Percentiles rank a stretch among this genome's conserved stretches.
These are phyloP conservation scores for Cordyceps cateniannulata DNA, from an alignment of 2,329 filamentous ascomycete genomes.

Conservation along the genomic window DNA sequence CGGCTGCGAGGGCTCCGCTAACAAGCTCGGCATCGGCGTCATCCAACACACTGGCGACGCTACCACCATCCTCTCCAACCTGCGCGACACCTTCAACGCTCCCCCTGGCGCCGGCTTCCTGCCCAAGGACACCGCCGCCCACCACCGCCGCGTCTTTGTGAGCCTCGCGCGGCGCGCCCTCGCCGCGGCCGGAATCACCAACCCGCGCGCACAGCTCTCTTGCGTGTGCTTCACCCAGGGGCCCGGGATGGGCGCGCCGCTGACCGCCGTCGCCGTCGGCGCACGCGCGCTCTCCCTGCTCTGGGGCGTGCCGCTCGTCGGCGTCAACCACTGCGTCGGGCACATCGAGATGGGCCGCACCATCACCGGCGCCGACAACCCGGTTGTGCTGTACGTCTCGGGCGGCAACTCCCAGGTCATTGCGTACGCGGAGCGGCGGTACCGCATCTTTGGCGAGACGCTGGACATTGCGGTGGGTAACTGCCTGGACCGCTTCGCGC, in stretches of 20 bases:
- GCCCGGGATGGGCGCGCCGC: constrained; percentile 91
- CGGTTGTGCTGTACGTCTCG: constrained; percentile 90
- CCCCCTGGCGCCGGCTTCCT: constrained; percentile 92
- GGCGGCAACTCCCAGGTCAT: constrained; percentile 98
- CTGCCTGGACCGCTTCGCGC: constrained; percentile 91
- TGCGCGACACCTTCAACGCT: constrained; percentile 88
- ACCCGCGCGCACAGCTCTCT: constrained; percentile 58
- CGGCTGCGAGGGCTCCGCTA: constrained; percentile 83
- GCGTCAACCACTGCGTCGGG: constrained; percentile 96
- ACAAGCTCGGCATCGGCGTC: constrained; percentile 92
- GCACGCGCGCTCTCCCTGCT: constrained; percentile 75
- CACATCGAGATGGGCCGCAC: constrained; percentile 98
- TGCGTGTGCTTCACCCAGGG: constrained; percentile 96
- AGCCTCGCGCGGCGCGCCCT: constrained; percentile 75
- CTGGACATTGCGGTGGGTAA: constrained; percentile 97
- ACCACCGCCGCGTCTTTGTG: constrained; percentile 84
- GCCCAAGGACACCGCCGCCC: constrained; percentile 89
- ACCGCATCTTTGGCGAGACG: constrained; percentile 96
- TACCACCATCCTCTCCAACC: constrained; percentile 74
- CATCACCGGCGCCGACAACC: constrained; percentile 85
- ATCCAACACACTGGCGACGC: constrained; percentile 65
- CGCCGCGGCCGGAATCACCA: constrained; percentile 53
- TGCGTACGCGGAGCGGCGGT: constrained; percentile 87
- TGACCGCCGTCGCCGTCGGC: constrained; percentile 79
- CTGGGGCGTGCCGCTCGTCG: constrained; percentile 84